Conservation (phyloP, 768 basidiomycete genomes). For the Strobilomyces echinocephalus region DNA sequence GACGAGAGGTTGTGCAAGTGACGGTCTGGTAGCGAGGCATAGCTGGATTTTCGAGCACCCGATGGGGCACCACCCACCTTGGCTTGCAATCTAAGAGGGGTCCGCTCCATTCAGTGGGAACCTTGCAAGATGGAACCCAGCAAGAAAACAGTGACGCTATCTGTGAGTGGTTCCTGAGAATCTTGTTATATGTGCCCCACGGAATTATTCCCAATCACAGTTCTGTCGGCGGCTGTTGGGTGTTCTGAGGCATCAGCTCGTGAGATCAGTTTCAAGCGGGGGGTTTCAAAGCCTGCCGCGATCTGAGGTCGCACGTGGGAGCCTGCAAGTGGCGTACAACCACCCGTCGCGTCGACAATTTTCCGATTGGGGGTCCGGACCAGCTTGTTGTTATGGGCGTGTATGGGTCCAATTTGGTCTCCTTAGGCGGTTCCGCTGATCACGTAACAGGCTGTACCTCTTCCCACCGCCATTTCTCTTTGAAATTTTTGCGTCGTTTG, state of each 20-base stretch:
- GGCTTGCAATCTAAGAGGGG: too few species aligned
- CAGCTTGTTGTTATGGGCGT: not conserved
- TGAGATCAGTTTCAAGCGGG: slow-evolving; percentile 7
- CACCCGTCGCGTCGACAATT: too few species aligned
- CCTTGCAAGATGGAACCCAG: too few species aligned
- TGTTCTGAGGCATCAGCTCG: slow-evolving; percentile 10
- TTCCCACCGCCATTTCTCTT: slow-evolving; percentile 18
- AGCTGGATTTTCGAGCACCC: too few species aligned
- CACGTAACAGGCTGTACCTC: slow-evolving; percentile 28
- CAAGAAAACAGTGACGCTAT: too few species aligned
- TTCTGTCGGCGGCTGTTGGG: slow-evolving; percentile 3
- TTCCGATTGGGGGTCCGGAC: too few species aligned
- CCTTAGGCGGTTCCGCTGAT: slow-evolving; percentile 23
- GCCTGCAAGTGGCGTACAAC: not conserved
- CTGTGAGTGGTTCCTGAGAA: slow-evolving; percentile 17
- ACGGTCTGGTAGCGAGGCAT: too few species aligned
- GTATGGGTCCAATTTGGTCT: slow-evolving; percentile 11
- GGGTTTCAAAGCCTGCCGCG: slow-evolving; percentile 3
- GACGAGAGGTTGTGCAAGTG: too few species aligned
- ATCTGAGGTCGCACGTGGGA: slow-evolving; percentile 6
- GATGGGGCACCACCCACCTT: too few species aligned
- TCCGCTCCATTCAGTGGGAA: not conserved
- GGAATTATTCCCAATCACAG: not conserved
- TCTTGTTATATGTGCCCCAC: not conserved
- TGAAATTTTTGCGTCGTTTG: slow-evolving; percentile 14